phyloP scores from a whole-genome alignment of 495 filamentous ascomycete genomes.

The Thermothielavioides terrestris region DNA sequence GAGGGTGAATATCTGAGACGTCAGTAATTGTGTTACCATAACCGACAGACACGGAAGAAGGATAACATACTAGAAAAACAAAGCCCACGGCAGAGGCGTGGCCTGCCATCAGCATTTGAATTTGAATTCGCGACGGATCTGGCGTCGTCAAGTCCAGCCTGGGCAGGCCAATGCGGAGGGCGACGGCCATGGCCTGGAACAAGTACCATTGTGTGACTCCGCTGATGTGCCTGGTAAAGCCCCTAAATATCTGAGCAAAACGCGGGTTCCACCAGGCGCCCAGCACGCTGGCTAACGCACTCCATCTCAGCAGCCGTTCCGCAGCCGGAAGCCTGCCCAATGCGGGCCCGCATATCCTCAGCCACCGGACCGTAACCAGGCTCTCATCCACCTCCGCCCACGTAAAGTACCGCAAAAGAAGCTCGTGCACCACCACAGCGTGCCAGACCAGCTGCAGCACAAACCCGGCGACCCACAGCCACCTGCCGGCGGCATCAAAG shows the following conservation, averaged over 20 bases:
- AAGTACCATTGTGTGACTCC: conserved; percentile 63
- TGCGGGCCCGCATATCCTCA: conserved; percentile 10
- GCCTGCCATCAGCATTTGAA: conserved; percentile 37
- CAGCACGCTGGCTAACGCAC: conserved; percentile 44
- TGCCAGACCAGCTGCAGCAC: conserved; percentile 47
- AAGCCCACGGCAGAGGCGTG: conserved; percentile 51
- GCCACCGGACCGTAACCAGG: conserved; percentile 1
- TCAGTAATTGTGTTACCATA: conserved; percentile 13
- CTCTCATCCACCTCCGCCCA: neutral
- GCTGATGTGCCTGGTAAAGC: conserved; percentile 52
- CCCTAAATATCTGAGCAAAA: conserved; percentile 53
- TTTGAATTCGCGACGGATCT: conserved; percentile 28
- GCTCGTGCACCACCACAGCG: conserved; percentile 26
- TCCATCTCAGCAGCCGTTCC: conserved; percentile 37
- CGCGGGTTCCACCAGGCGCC: conserved; percentile 73
- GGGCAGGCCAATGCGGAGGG: conserved; percentile 47
- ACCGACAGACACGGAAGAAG: neutral
- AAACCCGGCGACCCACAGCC: conserved; percentile 48
- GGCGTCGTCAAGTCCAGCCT: conserved; percentile 38
- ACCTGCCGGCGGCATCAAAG: conserved; percentile 37
- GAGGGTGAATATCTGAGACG: conserved; percentile 35
- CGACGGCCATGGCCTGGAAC: conserved; percentile 54
- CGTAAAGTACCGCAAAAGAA: conserved; percentile 13
- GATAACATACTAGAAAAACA: conserved; percentile 44
- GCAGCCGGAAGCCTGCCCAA: conserved; percentile 21